phyloP scores from a whole-genome alignment of 306 rosid genomes.

The Bauhinia variegata region DNA sequence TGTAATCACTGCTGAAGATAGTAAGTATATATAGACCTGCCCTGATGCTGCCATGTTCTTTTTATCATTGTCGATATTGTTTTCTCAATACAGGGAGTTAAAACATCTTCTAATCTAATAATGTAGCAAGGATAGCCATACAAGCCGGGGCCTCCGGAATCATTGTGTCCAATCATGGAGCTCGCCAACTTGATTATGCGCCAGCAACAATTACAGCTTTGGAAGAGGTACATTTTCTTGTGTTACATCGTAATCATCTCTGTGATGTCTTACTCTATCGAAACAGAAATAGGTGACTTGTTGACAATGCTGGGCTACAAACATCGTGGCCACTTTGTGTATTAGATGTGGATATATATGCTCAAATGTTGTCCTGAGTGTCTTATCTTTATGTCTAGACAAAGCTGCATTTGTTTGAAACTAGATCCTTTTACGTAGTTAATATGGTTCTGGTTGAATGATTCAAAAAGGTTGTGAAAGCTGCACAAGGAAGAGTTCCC shows the following conservation, averaged over 20 bases:
- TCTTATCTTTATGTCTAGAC: not conserved
- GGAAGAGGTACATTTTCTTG: conserved; percentile 72
- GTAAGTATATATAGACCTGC: conserved; percentile 43
- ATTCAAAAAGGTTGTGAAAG: conserved; percentile 72
- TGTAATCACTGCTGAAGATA: conserved; percentile 83
- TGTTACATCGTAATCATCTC: not conserved
- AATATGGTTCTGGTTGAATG: conserved; percentile 2
- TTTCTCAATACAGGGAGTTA: conserved; percentile 16
- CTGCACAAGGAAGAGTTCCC: conserved; percentile 78
- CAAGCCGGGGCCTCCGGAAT: conserved; percentile 85
- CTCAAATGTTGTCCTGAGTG: not conserved
- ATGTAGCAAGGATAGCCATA: conserved; percentile 79
- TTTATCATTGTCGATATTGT: conserved; percentile 14
- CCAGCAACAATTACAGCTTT: conserved; percentile 85
- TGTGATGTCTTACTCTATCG: not conserved
- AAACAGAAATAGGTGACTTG: too few relatives aligned
- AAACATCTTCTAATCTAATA: not conserved
- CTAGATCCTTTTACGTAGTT: not conserved
- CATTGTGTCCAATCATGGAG: conserved; percentile 94
- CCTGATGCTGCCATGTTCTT: conserved; percentile 4
- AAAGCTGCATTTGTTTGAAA: not conserved
- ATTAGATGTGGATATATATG: not conserved
- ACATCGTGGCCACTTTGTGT: not conserved
- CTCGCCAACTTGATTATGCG: conserved; percentile 98
- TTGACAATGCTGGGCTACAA: too few relatives aligned